phyloP scores from a whole-genome alignment of 371 early-diverging fungal species.

The Dichotomocladium elegans region DNA sequence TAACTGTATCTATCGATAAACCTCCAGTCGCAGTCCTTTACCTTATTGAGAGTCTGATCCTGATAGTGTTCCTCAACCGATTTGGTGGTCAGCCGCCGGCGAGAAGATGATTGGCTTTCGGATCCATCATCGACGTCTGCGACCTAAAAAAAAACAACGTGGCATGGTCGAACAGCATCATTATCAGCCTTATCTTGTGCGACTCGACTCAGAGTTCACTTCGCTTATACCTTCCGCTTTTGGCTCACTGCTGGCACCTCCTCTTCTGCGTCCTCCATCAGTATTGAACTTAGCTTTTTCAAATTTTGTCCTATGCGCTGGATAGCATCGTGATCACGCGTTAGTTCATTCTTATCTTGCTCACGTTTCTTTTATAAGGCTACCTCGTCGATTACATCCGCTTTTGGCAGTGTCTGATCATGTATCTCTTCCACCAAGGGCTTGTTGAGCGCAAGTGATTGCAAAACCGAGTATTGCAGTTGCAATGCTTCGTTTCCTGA shows the following conservation, averaged over 20 bases:
- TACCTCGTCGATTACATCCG: constrained; percentile 17
- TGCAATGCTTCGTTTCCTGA: constrained; percentile 39
- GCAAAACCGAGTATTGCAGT: constrained; percentile 58
- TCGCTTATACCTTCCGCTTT: constrained; percentile 1
- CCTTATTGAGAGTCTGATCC: constrained; percentile 5
- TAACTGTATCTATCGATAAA: neutral
- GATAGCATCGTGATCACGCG: too few relatives aligned
- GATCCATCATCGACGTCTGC: neutral
- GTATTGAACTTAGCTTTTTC: too few relatives aligned
- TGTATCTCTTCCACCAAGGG: constrained; percentile 3
- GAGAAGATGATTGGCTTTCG: neutral
- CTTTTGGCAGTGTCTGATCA: constrained; percentile 19
- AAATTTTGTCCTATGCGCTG: too few relatives aligned
- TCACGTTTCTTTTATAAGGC: too few relatives aligned
- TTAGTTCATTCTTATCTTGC: too few relatives aligned
- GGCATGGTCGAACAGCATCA: neutral
- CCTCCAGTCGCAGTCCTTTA: neutral
- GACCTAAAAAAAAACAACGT: neutral
- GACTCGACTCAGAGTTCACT: neutral
- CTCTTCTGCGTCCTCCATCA: too few relatives aligned
- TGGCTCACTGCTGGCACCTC: neutral
- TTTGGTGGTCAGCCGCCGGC: neutral
- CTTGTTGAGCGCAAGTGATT: constrained; percentile 54
- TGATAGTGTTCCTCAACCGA: constrained; percentile 9
- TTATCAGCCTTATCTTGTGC: constrained; percentile 4